Evolutionary conservation across 805 yeast species (phyloP), one percentile per base, ranked within the genome.

Genomic region (Sungouiella thailandica): DNA sequence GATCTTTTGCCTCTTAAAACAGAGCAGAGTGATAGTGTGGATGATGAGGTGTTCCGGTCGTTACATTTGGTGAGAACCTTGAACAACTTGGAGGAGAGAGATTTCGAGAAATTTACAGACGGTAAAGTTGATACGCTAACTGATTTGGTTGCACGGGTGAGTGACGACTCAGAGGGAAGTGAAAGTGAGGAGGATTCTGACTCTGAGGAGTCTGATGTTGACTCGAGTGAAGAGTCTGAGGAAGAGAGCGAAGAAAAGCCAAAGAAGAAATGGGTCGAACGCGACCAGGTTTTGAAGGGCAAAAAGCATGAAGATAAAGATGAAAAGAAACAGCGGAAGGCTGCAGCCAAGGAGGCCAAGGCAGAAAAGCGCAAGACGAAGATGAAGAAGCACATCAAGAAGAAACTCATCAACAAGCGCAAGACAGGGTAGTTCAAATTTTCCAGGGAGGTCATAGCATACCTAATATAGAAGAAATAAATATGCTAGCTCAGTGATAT

Each of bases 61-160:
- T 50, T 83, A 33, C 87, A 84, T 58, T 61, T 84, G 47, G 86
- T 84, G 20, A 70, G 89, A 50, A 79, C 93, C 36, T 60, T 93
- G 63, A 78, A 87, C 61, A 77, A 90, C 64, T 53, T 89, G 55
- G 85, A 93, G 53, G 98, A 93, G 52, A 71, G 96, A 40, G 98
- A 93, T 55, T 86, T 84, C 46, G 80, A 76, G 30, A 80, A 83
- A 49, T 83, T 84, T 45, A 67, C 78, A 1, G 76, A 78, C 40
- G 97, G 96, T 17, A 79, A 85, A 45, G 83, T 86, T 25, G 87
- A 80, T 43, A 80, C 90, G 2, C 65, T 93, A 42, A 80, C 75
- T 36, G 80, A 79, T 33, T 58, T 83, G 31, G 76, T 77, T 23
- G 44, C 32, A 3, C 23, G 17, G 17, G 30, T 23, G n/a, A 63